Percentiles rank a stretch among this genome's conserved stretches.
phyloP scores from a whole-genome alignment of 225 moss, liverwort and hornwort species.

The Pseudoscleropodium purum region DNA sequence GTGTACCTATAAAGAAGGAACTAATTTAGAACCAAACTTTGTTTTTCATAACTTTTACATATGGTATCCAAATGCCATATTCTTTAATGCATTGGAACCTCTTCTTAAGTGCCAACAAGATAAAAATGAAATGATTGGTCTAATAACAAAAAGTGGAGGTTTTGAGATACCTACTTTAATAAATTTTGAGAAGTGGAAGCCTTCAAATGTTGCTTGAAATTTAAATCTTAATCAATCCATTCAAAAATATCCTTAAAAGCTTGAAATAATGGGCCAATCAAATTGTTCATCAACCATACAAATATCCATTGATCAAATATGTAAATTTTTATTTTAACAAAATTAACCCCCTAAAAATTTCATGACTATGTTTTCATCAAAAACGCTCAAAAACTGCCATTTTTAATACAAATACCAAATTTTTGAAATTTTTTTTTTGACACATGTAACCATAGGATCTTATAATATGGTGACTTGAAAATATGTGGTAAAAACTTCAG shows the following conservation, averaged over 20 bases:
- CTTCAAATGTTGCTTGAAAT: not conserved
- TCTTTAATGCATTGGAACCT: not conserved
- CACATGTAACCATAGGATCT: too few relatives aligned
- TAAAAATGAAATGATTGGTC: too few relatives aligned
- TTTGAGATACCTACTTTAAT: accelerated
- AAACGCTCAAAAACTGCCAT: too few relatives aligned
- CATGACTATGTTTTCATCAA: too few relatives aligned
- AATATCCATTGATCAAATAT: accelerated
- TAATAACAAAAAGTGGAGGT: not conserved
- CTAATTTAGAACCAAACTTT: not conserved
- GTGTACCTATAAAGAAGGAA: not conserved
- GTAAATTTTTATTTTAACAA: not conserved
- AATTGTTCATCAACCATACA: not conserved
- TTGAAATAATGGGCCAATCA: not conserved
- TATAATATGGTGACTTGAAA: too few relatives aligned
- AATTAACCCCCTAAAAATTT: not conserved
- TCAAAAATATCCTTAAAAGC: not conserved
- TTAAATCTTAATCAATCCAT: not conserved
- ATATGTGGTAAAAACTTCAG: too few relatives aligned
- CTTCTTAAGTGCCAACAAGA: not conserved
- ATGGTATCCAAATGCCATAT: too few relatives aligned
- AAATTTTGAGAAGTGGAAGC: not conserved
- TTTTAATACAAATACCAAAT: too few relatives aligned
- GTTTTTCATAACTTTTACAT: too few relatives aligned
- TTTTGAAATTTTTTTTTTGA: too few relatives aligned